Evolutionary conservation across 2,329 filamentous ascomycete species (phyloP).

Genomic region (Byssochlamys sp.): DNA sequence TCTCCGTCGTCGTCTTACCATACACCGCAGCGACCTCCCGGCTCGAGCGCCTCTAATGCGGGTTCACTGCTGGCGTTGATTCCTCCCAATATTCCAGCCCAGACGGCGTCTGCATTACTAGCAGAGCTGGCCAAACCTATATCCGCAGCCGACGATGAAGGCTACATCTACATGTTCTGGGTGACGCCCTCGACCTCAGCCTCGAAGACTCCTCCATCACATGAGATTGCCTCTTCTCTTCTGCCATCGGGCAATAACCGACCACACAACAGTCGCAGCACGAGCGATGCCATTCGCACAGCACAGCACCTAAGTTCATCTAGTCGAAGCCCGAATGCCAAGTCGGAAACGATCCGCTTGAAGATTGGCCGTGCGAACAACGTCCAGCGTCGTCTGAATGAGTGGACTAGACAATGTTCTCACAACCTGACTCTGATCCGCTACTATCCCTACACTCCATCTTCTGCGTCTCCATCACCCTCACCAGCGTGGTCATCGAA

Average conservation of each 20-base stretch:
- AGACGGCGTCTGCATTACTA: constrained; percentile 60
- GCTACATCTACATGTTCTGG: constrained; percentile 99
- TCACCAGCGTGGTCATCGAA: constrained; percentile 6
- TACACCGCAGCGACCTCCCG: constrained; percentile 8
- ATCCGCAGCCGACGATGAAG: constrained; percentile 64
- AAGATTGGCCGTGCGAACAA: constrained; percentile 65
- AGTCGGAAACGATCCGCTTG: constrained; percentile 53
- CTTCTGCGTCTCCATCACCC: constrained; percentile 13
- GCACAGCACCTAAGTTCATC: constrained; percentile 26
- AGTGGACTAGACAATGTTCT: constrained; percentile 89
- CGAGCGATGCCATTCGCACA: constrained; percentile 28
- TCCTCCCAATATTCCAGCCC: constrained; percentile 55
- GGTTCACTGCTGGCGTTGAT: constrained; percentile 55
- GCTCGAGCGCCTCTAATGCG: constrained; percentile 29
- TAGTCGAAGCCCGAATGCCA: constrained; percentile 18
- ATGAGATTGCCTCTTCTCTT: constrained; percentile 51
- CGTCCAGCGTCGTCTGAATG: constrained; percentile 79
- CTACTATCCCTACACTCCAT: constrained; percentile 68
- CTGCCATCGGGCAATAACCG: constrained; percentile 40
- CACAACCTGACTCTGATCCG: constrained; percentile 79
- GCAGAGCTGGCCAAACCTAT: constrained; percentile 68
- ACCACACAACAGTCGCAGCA: constrained; percentile 17
- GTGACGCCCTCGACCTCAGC: constrained; percentile 59
- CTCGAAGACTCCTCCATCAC: constrained; percentile 40
- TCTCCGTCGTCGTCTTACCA: background rate